These are phyloP conservation scores for Calamus simplicifolius DNA, from an alignment of 176 grass and related monocot species.

Conservation along the genomic window DNA sequence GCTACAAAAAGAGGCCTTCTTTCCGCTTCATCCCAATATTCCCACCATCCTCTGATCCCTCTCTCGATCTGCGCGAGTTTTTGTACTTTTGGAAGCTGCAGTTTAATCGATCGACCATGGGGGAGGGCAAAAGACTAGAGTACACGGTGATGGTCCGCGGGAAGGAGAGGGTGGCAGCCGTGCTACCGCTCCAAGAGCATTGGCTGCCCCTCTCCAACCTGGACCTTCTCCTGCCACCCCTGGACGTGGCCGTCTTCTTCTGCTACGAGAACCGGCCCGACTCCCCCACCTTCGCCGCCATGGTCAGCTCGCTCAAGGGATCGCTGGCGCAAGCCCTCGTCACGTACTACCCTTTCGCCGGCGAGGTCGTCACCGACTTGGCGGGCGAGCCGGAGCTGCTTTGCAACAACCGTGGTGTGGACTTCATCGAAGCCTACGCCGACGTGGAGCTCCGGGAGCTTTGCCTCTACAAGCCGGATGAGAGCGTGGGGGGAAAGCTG, in stretches of 20 bases:
- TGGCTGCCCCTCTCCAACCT: neutral
- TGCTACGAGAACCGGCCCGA: slow-evolving; percentile 35
- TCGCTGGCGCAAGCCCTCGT: slow-evolving; percentile 39
- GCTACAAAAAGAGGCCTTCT: too few species aligned
- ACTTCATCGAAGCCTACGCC: slow-evolving; percentile 35
- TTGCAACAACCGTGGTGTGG: slow-evolving; percentile 55
- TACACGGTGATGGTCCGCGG: slow-evolving; percentile 22
- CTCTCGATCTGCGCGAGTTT: neutral
- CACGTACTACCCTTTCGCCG: slow-evolving; percentile 47
- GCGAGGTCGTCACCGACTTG: slow-evolving; percentile 34
- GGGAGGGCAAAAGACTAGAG: slow-evolving; percentile 3
- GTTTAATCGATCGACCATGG: slow-evolving; percentile 25
- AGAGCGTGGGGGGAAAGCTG: slow-evolving; percentile 44
- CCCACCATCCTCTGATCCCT: too few species aligned
- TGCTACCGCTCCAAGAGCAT: slow-evolving; percentile 41
- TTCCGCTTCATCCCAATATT: neutral
- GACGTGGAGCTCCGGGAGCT: slow-evolving; percentile 38
- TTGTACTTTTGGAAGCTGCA: too few species aligned
- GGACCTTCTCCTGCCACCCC: slow-evolving; percentile 44
- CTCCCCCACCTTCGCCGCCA: slow-evolving; percentile 10
- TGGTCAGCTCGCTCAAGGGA: slow-evolving; percentile 27
- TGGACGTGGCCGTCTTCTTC: slow-evolving; percentile 61
- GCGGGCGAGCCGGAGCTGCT: slow-evolving; percentile 41
- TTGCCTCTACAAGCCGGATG: slow-evolving; percentile 33
- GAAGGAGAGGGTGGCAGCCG: slow-evolving; percentile 25